Percentiles rank a stretch among this genome's conserved stretches.
phyloP scores from a whole-genome alignment of 2,329 filamentous ascomycete species.

The Colletotrichum higginsianum region DNA sequence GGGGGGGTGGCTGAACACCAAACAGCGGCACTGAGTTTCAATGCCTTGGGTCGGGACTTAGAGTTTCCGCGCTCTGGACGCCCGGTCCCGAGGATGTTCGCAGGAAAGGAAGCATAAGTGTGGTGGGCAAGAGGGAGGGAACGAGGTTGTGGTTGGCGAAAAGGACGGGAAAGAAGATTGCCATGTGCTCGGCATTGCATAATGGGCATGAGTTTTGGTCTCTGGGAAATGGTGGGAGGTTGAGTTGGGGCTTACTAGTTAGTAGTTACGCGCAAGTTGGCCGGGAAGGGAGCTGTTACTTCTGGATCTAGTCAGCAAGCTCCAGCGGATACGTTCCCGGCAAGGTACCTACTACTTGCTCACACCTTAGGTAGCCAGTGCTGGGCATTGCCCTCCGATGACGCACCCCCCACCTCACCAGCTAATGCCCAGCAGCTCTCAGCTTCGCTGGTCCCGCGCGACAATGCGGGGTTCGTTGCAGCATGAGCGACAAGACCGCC shows the following conservation, averaged over 20 bases:
- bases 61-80: constrained; percentile 40
- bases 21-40: constrained; percentile 29
- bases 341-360: neutral
- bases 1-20: constrained; percentile 9
- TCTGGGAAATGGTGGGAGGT: neutral
- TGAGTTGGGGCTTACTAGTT: constrained; percentile 14
- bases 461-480: constrained; percentile 40
- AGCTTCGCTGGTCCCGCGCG: constrained; percentile 29
- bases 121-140: neutral
- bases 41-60: constrained; percentile 38
- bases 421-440: constrained; percentile 18
- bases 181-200: constrained; percentile 11
- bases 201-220: neutral
- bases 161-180: neutral
- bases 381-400: constrained; percentile 20
- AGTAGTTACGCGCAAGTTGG: neutral
- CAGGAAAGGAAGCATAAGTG: neutral
- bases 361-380: neutral
- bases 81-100: neutral
- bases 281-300: constrained; percentile 27
- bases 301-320: constrained; percentile 12
- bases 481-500: constrained; percentile 39
- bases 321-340: neutral
- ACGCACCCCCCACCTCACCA: constrained; percentile 34
- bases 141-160: neutral